A percentile compares a stretch with the other conserved stretches of the same genome.
Evolutionary conservation across 208 protist species (phyloP).

Genomic region (Trypanosoma theileri): DNA sequence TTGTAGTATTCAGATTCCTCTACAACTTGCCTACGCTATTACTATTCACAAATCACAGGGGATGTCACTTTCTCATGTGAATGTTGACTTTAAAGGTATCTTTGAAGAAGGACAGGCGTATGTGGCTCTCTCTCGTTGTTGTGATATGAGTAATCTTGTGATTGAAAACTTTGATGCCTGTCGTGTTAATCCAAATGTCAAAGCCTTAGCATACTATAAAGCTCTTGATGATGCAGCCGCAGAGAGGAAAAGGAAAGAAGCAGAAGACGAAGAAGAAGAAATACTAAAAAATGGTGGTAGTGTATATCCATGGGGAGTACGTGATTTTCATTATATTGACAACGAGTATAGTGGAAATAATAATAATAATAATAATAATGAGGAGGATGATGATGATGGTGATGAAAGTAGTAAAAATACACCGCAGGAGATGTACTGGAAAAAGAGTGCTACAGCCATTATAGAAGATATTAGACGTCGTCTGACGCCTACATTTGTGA

Average conservation of each 20-base stretch:
- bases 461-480: constrained; percentile 57
- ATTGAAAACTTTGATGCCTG: constrained; percentile 66
- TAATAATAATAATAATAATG: not conserved
- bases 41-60: constrained; percentile 97
- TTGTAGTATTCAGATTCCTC: constrained; percentile 82
- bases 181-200: constrained; percentile 52
- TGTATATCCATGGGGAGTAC: constrained; percentile 19
- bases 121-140: constrained; percentile 89
- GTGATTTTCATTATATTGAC: constrained; percentile 6
- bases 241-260: constrained; percentile 5
- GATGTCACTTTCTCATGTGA: constrained; percentile 84
- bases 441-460: constrained; percentile 27
- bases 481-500: constrained; percentile 37
- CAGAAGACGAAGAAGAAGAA: constrained; percentile 4
- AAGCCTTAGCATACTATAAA: constrained; percentile 83
- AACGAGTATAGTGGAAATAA: constrained; percentile 3
- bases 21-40: constrained; percentile 95
- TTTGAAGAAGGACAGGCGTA: constrained; percentile 89
- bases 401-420: not conserved
- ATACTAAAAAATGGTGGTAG: not conserved
- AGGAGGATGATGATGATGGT: constrained; percentile 12
- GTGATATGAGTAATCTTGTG: constrained; percentile 49
- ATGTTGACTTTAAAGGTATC: constrained; percentile 80
- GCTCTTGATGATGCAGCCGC: constrained; percentile 35
- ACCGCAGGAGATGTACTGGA: not conserved